Conservation (phyloP, 192 early-diverging fungal species). For the Neocallimastix lanati region DNA sequence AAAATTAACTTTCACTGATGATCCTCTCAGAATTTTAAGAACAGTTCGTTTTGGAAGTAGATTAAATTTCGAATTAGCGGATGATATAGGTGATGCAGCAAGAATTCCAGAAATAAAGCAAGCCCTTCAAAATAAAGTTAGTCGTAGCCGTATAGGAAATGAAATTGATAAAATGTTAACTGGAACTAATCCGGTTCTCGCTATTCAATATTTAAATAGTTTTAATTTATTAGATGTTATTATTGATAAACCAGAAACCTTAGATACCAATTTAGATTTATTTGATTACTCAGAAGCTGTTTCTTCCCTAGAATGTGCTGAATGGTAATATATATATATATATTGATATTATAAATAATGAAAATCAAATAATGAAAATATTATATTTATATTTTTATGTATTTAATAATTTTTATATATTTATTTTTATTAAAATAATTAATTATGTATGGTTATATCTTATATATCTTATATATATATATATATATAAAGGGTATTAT, state of each 20-base stretch:
- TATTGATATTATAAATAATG: not conserved
- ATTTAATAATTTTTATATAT: too few species aligned
- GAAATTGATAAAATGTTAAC: slow-evolving; percentile 89
- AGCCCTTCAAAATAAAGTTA: slow-evolving; percentile 66
- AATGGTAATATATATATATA: not conserved
- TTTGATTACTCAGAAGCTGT: not conserved
- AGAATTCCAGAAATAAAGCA: slow-evolving; percentile 26
- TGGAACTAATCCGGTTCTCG: slow-evolving; percentile 28
- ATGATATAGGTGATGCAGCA: slow-evolving; percentile 41
- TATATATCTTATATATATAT: too few species aligned
- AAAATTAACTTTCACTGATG: slow-evolving; percentile 77
- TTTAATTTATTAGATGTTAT: slow-evolving; percentile 22
- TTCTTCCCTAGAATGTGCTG: not conserved
- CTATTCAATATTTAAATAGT: slow-evolving; percentile 20
- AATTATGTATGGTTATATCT: too few species aligned
- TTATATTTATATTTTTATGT: too few species aligned
- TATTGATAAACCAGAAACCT: slow-evolving; percentile 8
- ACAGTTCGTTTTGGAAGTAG: slow-evolving; percentile 88
- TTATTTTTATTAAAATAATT: too few species aligned
- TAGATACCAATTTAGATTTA: not conserved
- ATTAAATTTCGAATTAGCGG: slow-evolving; percentile 59
- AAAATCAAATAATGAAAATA: too few species aligned
- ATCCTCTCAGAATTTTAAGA: slow-evolving; percentile 83
- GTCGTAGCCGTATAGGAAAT: slow-evolving; percentile 72
- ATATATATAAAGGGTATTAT: slow-evolving; percentile 16